phyloP scores from a whole-genome alignment of 768 basidiomycete genomes.

The Xerocomellus intermedius region DNA sequence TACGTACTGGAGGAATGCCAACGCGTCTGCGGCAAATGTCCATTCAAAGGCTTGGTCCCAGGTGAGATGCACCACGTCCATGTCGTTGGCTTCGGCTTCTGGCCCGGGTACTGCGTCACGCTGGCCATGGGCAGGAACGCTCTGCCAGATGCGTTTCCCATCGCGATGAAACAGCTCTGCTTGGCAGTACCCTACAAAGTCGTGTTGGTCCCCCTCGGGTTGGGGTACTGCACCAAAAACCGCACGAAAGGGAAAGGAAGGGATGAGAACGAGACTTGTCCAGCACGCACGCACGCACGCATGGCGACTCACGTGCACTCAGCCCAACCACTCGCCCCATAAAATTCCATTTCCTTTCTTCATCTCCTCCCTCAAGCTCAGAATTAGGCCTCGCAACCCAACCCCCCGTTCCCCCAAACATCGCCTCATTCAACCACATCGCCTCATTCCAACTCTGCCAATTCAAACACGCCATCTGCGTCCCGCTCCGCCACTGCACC shows the following conservation, averaged over 20 bases:
- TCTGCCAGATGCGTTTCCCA: conserved; percentile 43
- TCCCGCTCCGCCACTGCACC: conserved; percentile 54
- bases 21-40: conserved; percentile 48
- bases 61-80: conserved; percentile 35
- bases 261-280: background rate
- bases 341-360: conserved; percentile 15
- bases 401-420: conserved; percentile 56
- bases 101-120: conserved; percentile 24
- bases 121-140: conserved; percentile 37
- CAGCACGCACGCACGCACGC: background rate
- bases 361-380: conserved; percentile 17
- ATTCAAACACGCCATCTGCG: conserved; percentile 57
- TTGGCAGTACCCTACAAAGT: conserved; percentile 43
- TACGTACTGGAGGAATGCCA: conserved; percentile 52
- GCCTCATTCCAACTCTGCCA: conserved; percentile 61
- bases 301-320: conserved; percentile 39
- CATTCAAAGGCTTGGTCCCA: conserved; percentile 48
- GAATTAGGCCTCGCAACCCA: conserved; percentile 51
- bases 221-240: conserved; percentile 40
- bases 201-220: conserved; percentile 35
- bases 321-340: conserved; percentile 42
- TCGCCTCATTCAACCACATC: conserved; percentile 61
- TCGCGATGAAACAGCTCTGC: conserved; percentile 45
- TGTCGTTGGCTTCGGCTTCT: background rate
- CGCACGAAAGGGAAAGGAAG: background rate